These are phyloP conservation scores for Acanthamoeba polyphaga DNA, from an alignment of 208 protist genomes.

Conservation along the genomic window DNA sequence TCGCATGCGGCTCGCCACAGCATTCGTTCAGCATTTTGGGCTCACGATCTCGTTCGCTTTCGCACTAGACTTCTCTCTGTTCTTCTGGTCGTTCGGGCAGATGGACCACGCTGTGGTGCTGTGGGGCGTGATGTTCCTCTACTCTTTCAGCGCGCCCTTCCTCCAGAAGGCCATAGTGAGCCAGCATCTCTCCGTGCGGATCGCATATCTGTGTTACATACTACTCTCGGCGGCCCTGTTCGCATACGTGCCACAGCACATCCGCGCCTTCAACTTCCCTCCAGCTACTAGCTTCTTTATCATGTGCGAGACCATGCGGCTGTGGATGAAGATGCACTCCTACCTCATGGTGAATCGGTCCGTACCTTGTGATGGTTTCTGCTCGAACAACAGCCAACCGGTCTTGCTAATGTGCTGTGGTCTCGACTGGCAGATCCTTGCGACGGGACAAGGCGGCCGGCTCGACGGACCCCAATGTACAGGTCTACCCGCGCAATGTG, in stretches of 20 bases:
- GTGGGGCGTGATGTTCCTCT: conserved; percentile 38
- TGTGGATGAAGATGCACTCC: conserved; percentile 78
- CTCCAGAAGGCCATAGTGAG: conserved; percentile 52
- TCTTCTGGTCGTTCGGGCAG: conserved; percentile 60
- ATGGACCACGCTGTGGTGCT: conserved; percentile 56
- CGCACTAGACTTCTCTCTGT: conserved; percentile 36
- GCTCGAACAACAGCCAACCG: too few species aligned
- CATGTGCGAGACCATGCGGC: conserved; percentile 60
- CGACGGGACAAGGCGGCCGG: not conserved
- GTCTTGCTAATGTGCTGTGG: not conserved
- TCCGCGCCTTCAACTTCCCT: conserved; percentile 47
- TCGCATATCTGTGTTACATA: conserved; percentile 61
- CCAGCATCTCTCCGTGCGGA: not conserved
- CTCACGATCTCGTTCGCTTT: not conserved
- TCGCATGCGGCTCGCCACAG: not conserved
- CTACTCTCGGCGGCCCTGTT: conserved; percentile 22
- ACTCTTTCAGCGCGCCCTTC: conserved; percentile 55
- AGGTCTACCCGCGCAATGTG: conserved; percentile 55
- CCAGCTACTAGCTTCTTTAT: conserved; percentile 43
- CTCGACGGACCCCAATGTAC: conserved; percentile 33
- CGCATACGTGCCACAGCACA: conserved; percentile 10
- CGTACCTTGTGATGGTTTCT: not conserved
- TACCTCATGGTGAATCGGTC: conserved; percentile 69
- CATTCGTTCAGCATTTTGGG: not conserved
- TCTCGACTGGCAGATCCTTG: not conserved